Evolutionary conservation across 345 rosid genomes (phyloP), one percentile per base, ranked within the genome.

Genomic region (Pelargonium nanum): DNA sequence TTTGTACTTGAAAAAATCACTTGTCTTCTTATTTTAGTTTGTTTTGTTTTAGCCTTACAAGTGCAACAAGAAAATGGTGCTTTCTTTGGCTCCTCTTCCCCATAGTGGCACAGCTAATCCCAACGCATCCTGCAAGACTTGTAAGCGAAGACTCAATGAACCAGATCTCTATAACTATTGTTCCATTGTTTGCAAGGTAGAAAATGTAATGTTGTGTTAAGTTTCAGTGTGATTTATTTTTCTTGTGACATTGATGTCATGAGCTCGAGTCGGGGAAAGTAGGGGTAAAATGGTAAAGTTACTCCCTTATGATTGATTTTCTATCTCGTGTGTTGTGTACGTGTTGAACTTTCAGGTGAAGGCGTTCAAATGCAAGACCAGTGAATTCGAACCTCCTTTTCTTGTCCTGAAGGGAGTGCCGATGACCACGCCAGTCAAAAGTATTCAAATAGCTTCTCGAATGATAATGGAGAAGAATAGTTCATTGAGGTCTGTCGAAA

Each of bases 151-250:
- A 58, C 50, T 79, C 22, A 67, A 56, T 2, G 76, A 75, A 24
- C 78, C 78, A 8, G 59, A 73, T 30, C 56, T 51, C 34, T 66
- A 79, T 60, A 61, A 51, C 7, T 73, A 73, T 55, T 79, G 83
- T 62, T 76, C 74, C 45, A 71, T 79, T 58, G 71, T 78, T 53
- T 76, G 83, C 80, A 79, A 76, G 78, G 83, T 76, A 24, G 21
- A 1, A 1, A 34, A 34, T 34, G 1, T 34, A 34, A 28, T 28
- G 34, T 28, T 4, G 4, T 28, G 34, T 28, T 3, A 34, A 34
- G 45, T 15, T 34, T 34, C 45, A 34, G 13, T 34, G 12, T 34
- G 12, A 34, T n/a, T n/a, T n/a, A n/a, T n/a, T n/a, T n/a, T n/a
- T n/a, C n/a, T n/a, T n/a, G n/a, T n/a, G n/a, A n/a, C n/a, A n/a